Percentiles rank a stretch among this genome's conserved stretches.
These are phyloP conservation scores for Linum tenue DNA, from an alignment of 345 rosid genomes.

Conservation along the genomic window DNA sequence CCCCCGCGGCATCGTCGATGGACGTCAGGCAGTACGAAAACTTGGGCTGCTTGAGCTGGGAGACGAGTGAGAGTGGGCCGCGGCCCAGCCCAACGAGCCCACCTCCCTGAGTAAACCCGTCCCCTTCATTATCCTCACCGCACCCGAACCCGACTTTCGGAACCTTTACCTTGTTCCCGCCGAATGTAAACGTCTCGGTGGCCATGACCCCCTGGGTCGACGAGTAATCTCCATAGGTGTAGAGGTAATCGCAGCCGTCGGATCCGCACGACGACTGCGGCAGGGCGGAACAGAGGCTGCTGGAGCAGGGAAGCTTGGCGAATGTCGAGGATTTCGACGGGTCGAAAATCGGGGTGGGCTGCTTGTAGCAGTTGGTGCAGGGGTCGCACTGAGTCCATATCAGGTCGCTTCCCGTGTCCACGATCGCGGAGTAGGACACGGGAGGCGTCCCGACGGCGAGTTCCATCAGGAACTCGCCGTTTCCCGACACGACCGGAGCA, in stretches of 20 bases:
- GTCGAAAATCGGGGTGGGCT: conserved; percentile 68
- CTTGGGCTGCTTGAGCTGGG: conserved; percentile 62
- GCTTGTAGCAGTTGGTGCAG: conserved; percentile 56
- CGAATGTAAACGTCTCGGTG: conserved; percentile 62
- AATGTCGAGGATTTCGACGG: conserved; percentile 62
- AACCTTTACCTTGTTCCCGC: conserved; percentile 23
- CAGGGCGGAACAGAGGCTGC: conserved; percentile 45
- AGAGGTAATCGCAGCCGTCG: conserved; percentile 53
- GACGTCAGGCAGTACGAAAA: conserved; percentile 80
- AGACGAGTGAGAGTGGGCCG: conserved; percentile 64
- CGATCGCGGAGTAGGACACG: conserved; percentile 45
- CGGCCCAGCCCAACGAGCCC: conserved; percentile 92
- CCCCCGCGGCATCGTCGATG: conserved; percentile 34
- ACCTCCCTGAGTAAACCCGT: conserved; percentile 71
- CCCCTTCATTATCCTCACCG: conserved; percentile 69
- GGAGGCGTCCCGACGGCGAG: conserved; percentile 66
- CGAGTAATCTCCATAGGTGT: conserved; percentile 81
- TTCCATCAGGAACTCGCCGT: conserved; percentile 73
- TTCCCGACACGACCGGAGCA: conserved; percentile 54
- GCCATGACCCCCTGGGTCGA: conserved; percentile 68
- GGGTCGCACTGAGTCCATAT: conserved; percentile 98
- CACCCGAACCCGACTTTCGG: conserved; percentile 70
- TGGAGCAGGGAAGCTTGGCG: conserved; percentile 46
- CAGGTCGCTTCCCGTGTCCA: conserved; percentile 88
- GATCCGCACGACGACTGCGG: conserved; percentile 35